Base-by-base conservation (phyloP, 768 basidiomycete species). In the Podaxis pistillaris region DNA sequence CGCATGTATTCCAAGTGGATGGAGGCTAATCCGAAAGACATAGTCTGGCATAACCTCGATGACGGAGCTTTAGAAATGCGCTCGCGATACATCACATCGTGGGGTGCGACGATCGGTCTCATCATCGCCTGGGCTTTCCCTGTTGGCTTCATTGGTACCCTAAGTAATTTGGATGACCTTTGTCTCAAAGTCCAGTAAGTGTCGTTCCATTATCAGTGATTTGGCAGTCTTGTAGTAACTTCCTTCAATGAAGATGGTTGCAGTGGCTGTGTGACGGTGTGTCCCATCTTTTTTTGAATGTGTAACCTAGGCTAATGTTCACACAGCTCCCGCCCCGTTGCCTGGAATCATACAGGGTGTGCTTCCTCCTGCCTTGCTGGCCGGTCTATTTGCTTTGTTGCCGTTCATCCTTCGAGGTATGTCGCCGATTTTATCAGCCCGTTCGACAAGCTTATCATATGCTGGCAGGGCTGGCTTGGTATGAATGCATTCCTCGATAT, bases 401-500 rank as follows among this genome's bases (percentile, higher is more conserved):
- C 89, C 89, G 0, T 71, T 82, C 63, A 74, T 89, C 40, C 73
- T 88, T 26, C 74, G 80, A 68, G 81, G 88, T 87, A 61, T 64
- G 81, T 67, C 6, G 9, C 47, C 65, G 3, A 6, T 17, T 56
- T 67, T 11, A 9, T 52, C 30, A 15, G 4, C 6, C 15, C 19
- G 26, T 44, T 26, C 47, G 11, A 4, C 15, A 5, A 12, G 3
- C 36, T n/a, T 22, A 6, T 41, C 30, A 28, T 19, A 17, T 30
- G 0, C 28, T 56, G 75, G 33, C 33, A 74, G 87, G 72, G 15
- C 73, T 90, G 12, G 86, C 88, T 19, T 83, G 83, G 76, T 87
- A 88, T 66, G 85, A 90, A 70, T 88, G 88, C 51, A 88, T 88
- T 52, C 89, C 89, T 0, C 80, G 85, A 41, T 83, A 83, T 63